A percentile compares a stretch with the other conserved stretches of the same genome.
Conservation (phyloP, 768 basidiomycete species). For the Macrolepiota albuminosa region DNA sequence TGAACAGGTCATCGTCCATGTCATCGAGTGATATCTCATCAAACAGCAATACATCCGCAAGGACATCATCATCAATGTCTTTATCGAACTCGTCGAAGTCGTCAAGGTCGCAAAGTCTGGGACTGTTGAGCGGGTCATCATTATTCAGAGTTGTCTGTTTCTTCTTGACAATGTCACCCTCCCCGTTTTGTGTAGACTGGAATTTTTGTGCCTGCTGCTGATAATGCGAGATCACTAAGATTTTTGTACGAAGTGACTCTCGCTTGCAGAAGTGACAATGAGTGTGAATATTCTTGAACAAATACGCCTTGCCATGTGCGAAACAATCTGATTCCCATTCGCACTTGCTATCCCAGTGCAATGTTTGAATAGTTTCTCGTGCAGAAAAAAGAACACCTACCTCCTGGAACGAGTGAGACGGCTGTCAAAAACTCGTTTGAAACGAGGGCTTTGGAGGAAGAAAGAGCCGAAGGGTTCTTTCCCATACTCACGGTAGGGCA, state of each 20-base stretch:
- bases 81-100: slow-evolving; percentile 16
- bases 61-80: slow-evolving; percentile 3
- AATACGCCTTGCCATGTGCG: slow-evolving; percentile 7
- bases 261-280: slow-evolving; percentile 14
- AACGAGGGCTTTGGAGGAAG: slow-evolving; percentile 14
- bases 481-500: slow-evolving; percentile 4
- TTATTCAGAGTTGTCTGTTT: not conserved
- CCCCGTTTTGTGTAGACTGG: not conserved
- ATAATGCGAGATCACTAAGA: slow-evolving; percentile 10
- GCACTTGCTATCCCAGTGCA: slow-evolving; percentile 9
- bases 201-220: slow-evolving; percentile 2
- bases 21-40: slow-evolving; percentile 1
- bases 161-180: not conserved
- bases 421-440: slow-evolving; percentile 10
- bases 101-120: slow-evolving; percentile 15
- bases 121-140: slow-evolving; percentile 14
- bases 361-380: not conserved
- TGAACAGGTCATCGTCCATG: not conserved
- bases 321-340: slow-evolving; percentile 7
- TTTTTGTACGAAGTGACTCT: slow-evolving; percentile 13
- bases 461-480: not conserved
- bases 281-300: slow-evolving; percentile 4
- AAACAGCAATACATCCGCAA: slow-evolving; percentile 1
- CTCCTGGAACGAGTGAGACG: slow-evolving; percentile 6
- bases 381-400: slow-evolving; percentile 6